A percentile compares a stretch with the other conserved stretches of the same genome.
Conservation (phyloP, 2,329 filamentous ascomycete genomes). For the Fusarium zealandicum region DNA sequence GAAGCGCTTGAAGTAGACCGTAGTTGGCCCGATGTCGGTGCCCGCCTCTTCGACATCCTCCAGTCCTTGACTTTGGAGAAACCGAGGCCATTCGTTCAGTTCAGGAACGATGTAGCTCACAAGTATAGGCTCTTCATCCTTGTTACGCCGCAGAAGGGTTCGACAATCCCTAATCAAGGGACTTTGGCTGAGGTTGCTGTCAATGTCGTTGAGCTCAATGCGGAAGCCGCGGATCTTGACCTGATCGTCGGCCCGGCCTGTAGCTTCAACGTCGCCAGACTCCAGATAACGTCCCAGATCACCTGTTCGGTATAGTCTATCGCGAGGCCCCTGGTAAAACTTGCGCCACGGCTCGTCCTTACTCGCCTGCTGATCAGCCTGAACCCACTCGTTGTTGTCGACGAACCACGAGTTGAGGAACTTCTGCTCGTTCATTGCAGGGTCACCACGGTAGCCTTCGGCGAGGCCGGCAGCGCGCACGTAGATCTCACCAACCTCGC, state of each 20-base stretch:
- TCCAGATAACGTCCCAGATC: constrained; percentile 73
- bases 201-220: constrained; percentile 94
- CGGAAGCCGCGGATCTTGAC: constrained; percentile 97
- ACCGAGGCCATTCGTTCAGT: constrained; percentile 72
- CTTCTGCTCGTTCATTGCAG: constrained; percentile 71
- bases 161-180: constrained; percentile 82
- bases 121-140: constrained; percentile 74
- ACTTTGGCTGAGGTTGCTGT: constrained; percentile 78
- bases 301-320: constrained; percentile 86
- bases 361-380: constrained; percentile 64
- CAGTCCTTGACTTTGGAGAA: constrained; percentile 63
- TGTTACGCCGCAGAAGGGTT: constrained; percentile 70
- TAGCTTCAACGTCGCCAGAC: constrained; percentile 75
- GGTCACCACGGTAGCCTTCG: constrained; percentile 75
- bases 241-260: constrained; percentile 84
- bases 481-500: constrained; percentile 85
- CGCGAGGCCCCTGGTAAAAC: constrained; percentile 73
- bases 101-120: constrained; percentile 88
- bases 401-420: constrained; percentile 90
- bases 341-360: constrained; percentile 76
- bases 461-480: constrained; percentile 84
- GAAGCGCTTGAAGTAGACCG: constrained; percentile 55
- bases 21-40: constrained; percentile 52
- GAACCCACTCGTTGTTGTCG: constrained; percentile 72
- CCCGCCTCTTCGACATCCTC: constrained; percentile 64